Conservation (phyloP, 352 stramenopile species). For the Pythium graminicola region DNA sequence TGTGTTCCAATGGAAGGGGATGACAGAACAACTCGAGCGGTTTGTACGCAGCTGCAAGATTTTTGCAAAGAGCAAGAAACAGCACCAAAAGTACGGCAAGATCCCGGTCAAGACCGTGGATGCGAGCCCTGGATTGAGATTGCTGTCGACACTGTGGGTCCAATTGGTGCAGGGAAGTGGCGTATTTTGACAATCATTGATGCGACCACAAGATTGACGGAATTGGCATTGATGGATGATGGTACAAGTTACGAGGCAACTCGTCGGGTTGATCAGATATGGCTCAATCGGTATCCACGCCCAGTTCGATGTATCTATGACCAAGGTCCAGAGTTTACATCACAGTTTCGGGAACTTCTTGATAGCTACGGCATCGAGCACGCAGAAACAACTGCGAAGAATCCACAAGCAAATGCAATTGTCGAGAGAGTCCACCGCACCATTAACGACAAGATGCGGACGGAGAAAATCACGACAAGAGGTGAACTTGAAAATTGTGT, state of each 20-base stretch:
- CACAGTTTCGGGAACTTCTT: neutral
- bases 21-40: too few relatives aligned
- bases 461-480: neutral
- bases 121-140: too few relatives aligned
- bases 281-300: neutral
- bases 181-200: neutral
- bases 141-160: too few relatives aligned
- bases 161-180: too few relatives aligned
- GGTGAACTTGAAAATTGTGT: neutral
- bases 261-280: neutral
- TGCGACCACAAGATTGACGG: neutral
- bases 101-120: too few relatives aligned
- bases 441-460: neutral
- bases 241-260: neutral
- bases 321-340: neutral
- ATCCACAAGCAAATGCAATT: neutral
- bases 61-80: too few relatives aligned
- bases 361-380: neutral
- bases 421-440: neutral
- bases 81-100: too few relatives aligned
- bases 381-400: neutral
- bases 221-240: neutral
- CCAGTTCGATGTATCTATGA: neutral
- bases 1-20: too few relatives aligned
- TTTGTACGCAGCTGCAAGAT: too few relatives aligned